Conservation (phyloP, 441 rosid genomes). For the Brassica hybrid region DNA sequence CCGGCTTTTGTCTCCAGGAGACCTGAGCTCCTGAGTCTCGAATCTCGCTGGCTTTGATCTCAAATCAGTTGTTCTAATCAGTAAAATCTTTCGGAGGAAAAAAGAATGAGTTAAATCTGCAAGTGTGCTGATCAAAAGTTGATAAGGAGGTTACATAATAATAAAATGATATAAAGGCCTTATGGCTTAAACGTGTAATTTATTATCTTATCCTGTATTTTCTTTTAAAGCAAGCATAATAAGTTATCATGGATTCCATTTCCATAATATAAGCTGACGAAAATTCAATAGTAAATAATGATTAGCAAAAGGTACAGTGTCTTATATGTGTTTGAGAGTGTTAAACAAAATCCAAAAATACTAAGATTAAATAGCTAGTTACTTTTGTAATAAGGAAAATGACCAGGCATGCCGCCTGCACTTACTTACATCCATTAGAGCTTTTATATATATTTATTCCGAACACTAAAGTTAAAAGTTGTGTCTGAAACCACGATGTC, state of each 20-base stretch:
- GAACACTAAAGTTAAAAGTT: slow-evolving; percentile 43
- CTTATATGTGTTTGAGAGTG: slow-evolving; percentile 24
- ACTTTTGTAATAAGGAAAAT: slow-evolving; percentile 10
- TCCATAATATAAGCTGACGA: slow-evolving; percentile 41
- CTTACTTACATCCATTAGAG: slow-evolving; percentile 14
- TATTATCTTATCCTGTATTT: slow-evolving; percentile 23
- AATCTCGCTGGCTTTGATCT: too few species aligned
- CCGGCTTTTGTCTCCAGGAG: too few species aligned
- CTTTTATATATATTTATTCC: slow-evolving; percentile 29
- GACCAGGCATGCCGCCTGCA: slow-evolving; percentile 32
- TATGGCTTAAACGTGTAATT: slow-evolving; percentile 36
- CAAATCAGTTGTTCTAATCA: too few species aligned
- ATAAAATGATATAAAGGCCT: slow-evolving; percentile 8
- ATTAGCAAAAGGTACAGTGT: slow-evolving; percentile 28
- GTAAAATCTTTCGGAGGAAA: too few species aligned
- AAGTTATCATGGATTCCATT: slow-evolving; percentile 28
- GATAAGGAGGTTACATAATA: slow-evolving; percentile 14
- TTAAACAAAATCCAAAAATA: slow-evolving; percentile 15
- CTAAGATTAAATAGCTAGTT: slow-evolving; percentile 18
- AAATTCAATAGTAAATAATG: slow-evolving; percentile 32
- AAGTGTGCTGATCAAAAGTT: slow-evolving; percentile 19
- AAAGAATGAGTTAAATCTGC: neutral
- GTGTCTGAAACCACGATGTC: slow-evolving; percentile 37
- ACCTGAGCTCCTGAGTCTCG: too few species aligned
- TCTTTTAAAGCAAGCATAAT: neutral